phyloP scores from a whole-genome alignment of 495 filamentous ascomycete genomes.

The Collariella sp. region DNA sequence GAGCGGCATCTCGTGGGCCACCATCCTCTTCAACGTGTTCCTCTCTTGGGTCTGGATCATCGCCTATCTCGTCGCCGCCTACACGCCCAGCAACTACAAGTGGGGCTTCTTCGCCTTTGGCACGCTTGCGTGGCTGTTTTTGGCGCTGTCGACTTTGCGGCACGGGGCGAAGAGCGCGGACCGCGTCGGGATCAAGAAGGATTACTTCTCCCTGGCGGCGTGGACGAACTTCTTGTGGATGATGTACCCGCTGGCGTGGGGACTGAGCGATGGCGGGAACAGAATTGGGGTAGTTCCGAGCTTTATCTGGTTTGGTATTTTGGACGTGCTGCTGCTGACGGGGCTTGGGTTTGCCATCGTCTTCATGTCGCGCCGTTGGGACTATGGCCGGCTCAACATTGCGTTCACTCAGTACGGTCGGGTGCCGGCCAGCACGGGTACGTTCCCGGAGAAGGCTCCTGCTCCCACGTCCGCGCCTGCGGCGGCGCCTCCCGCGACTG shows the following conservation, averaged over 20 bases:
- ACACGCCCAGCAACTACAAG: conserved; percentile 40
- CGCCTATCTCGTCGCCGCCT: conserved; percentile 36
- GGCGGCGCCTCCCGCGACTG: not conserved
- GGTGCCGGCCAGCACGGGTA: conserved; percentile 29
- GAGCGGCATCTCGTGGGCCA: conserved; percentile 39
- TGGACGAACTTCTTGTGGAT: conserved; percentile 43
- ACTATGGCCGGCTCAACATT: conserved; percentile 39
- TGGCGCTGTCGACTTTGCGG: conserved; percentile 27
- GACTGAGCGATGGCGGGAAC: conserved; percentile 42
- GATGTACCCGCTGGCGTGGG: conserved; percentile 42
- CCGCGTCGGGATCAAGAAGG: conserved; percentile 29
- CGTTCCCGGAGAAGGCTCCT: conserved; percentile 39
- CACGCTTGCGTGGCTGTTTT: conserved; percentile 28
- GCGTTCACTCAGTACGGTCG: conserved; percentile 49
- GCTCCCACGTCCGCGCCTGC: conserved; percentile 11
- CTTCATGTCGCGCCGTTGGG: conserved; percentile 37
- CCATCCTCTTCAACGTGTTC: conserved; percentile 37
- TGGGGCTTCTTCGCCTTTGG: conserved; percentile 46
- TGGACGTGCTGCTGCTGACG: conserved; percentile 35
- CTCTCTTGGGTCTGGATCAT: conserved; percentile 42
- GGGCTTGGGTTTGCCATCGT: conserved; percentile 30
- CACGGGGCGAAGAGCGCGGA: conserved; percentile 23
- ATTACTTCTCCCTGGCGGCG: conserved; percentile 34
- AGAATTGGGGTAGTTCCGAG: conserved; percentile 31
- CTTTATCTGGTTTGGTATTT: conserved; percentile 41